phyloP scores from a whole-genome alignment of 2,329 filamentous ascomycete species.

The Claviceps purpurea region DNA sequence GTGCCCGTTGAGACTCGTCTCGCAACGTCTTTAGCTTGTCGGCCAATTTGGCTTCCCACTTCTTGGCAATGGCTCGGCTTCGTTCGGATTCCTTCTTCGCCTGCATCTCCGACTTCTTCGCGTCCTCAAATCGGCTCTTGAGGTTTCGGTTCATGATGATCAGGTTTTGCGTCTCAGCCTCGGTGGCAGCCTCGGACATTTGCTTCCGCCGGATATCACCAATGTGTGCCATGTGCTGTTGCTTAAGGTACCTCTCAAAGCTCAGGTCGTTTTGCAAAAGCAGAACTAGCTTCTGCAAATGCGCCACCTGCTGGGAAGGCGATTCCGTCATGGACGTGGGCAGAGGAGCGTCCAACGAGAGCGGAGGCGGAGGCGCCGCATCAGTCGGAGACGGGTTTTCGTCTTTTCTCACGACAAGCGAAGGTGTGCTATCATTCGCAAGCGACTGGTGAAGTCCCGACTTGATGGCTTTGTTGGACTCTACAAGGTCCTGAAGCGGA shows the following conservation, averaged over 20 bases:
- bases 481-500: slow-evolving; percentile 46
- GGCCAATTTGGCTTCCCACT: slow-evolving; percentile 61
- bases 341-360: slow-evolving; percentile 14
- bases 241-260: slow-evolving; percentile 72
- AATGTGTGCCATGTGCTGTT: slow-evolving; percentile 72
- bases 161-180: slow-evolving; percentile 71
- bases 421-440: slow-evolving; percentile 44
- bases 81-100: slow-evolving; percentile 60
- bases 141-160: slow-evolving; percentile 64
- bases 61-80: slow-evolving; percentile 59
- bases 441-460: slow-evolving; percentile 40
- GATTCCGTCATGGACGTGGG: slow-evolving; percentile 20
- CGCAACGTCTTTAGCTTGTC: slow-evolving; percentile 51
- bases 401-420: slow-evolving; percentile 36
- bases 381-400: slow-evolving; percentile 13
- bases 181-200: slow-evolving; percentile 62
- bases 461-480: slow-evolving; percentile 45
- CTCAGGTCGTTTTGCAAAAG: slow-evolving; percentile 67
- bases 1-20: slow-evolving; percentile 57
- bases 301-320: slow-evolving; percentile 28
- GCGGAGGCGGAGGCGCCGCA: slow-evolving; percentile 13
- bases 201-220: slow-evolving; percentile 63
- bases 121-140: slow-evolving; percentile 59
- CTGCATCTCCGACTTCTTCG: slow-evolving; percentile 56
- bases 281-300: slow-evolving; percentile 61